These are phyloP conservation scores for Sarocladiaceae sp. DNA, from an alignment of 2,329 filamentous ascomycete genomes.

Conservation along the genomic window DNA sequence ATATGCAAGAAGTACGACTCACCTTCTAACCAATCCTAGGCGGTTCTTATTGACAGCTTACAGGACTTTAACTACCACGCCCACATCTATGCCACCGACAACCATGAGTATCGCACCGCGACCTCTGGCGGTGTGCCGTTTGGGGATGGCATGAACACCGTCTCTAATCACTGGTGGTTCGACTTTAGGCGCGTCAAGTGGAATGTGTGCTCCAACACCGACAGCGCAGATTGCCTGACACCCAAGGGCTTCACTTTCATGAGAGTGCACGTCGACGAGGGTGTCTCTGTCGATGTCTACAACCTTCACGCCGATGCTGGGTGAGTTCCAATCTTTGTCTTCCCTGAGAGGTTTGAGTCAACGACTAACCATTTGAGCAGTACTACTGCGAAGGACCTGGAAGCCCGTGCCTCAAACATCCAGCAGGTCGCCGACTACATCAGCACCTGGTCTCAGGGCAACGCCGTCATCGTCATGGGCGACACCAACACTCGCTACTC, in stretches of 20 bases:
- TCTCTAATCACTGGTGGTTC: constrained; percentile 52
- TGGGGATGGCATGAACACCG: constrained; percentile 57
- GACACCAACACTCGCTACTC: constrained; percentile 63
- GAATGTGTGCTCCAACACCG: constrained; percentile 44
- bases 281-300: constrained; percentile 56
- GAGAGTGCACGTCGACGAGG: constrained; percentile 44
- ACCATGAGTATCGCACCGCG: constrained; percentile 52
- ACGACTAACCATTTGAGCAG: constrained; percentile 17
- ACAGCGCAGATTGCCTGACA: constrained; percentile 54
- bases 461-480: constrained; percentile 57
- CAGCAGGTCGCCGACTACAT: constrained; percentile 55
- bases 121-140: constrained; percentile 58
- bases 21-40: not conserved
- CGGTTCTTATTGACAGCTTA: not conserved
- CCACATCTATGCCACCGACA: constrained; percentile 52
- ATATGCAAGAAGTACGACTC: constrained; percentile 47
- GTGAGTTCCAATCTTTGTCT: not conserved
- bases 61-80: constrained; percentile 62
- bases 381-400: constrained; percentile 43
- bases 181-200: constrained; percentile 54
- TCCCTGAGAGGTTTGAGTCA: too few species aligned
- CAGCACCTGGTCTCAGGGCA: constrained; percentile 47
- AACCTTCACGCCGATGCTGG: constrained; percentile 61
- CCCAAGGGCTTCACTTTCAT: constrained; percentile 67
- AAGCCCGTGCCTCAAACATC: constrained; percentile 51